Conservation (phyloP, 108 stramenopile genomes). For the Fistulifera pelliculosa region DNA sequence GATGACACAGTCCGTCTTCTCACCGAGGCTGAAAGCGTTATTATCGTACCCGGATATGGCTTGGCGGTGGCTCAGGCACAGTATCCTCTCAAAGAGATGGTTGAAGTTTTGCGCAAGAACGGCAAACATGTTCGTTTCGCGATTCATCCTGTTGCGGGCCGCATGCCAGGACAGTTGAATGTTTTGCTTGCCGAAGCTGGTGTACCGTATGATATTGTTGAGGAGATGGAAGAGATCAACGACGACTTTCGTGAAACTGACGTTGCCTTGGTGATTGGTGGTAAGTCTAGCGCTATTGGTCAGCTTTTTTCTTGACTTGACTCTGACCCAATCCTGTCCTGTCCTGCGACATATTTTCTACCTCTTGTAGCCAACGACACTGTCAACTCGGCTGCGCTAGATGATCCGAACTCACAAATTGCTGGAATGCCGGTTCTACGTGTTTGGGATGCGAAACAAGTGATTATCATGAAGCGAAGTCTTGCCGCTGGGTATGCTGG, state of each 20-base stretch:
- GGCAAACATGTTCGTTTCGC: slow-evolving; percentile 94
- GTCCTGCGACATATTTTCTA: neutral
- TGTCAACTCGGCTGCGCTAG: slow-evolving; percentile 58
- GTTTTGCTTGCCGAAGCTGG: slow-evolving; percentile 98
- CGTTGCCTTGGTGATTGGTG: slow-evolving; percentile 90
- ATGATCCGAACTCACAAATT: slow-evolving; percentile 94
- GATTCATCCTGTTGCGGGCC: slow-evolving; percentile 98
- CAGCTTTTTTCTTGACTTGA: too few species aligned
- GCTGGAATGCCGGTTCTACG: slow-evolving; percentile 95
- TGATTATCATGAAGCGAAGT: slow-evolving; percentile 98
- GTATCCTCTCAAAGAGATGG: slow-evolving; percentile 94
- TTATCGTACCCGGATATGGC: slow-evolving; percentile 98
- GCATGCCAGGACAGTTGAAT: slow-evolving; percentile 99
- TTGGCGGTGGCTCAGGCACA: slow-evolving; percentile 97
- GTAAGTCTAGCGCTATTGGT: slow-evolving; percentile 4
- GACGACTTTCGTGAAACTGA: slow-evolving; percentile 92
- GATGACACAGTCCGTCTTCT: slow-evolving; percentile 78
- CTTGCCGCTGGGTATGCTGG: slow-evolving; percentile 98
- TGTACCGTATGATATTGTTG: slow-evolving; percentile 98
- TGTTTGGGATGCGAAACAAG: slow-evolving; percentile 97
- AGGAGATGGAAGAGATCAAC: slow-evolving; percentile 98
- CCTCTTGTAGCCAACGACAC: slow-evolving; percentile 86
- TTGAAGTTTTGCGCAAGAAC: slow-evolving; percentile 63
- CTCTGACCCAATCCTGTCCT: neutral
- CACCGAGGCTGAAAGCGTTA: slow-evolving; percentile 79